These are phyloP conservation scores for Wallemia mellicola DNA, from an alignment of 1,284 basidiomycete genomes.

Conservation along the genomic window DNA sequence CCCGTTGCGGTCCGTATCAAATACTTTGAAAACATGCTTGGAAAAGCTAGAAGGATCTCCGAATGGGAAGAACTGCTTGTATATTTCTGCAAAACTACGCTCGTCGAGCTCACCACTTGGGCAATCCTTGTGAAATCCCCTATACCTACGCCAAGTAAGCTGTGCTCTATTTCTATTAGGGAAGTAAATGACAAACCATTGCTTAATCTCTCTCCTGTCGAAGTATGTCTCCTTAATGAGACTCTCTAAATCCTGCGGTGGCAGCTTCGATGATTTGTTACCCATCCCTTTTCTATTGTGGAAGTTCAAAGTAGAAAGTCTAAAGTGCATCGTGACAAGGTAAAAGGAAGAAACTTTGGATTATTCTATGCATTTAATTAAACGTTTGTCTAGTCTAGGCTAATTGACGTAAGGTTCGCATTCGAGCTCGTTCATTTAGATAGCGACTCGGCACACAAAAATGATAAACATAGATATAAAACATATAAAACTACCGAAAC, in stretches of 20 bases:
- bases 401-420: not conserved
- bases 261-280: not conserved
- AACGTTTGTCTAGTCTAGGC: no score
- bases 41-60: conserved; percentile 92
- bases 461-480: no score
- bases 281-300: not conserved
- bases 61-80: conserved; percentile 99
- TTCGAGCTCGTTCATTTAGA: not conserved
- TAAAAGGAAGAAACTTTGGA: no score
- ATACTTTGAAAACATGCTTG: conserved; percentile 95
- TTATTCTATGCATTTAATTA: no score
- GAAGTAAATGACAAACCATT: conserved; percentile 1
- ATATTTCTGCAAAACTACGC: conserved; percentile 86
- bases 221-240: conserved; percentile 1
- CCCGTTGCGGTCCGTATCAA: conserved; percentile 82
- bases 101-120: conserved; percentile 90
- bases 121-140: conserved; percentile 96
- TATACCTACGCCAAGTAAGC: conserved; percentile 35
- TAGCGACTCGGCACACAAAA: not conserved
- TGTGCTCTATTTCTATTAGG: not conserved
- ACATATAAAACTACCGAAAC: no score
- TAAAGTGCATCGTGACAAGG: no score
- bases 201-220: not conserved
- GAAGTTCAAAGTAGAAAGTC: not conserved
- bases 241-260: not conserved